Evolutionary conservation across 257 asterid genomes (phyloP), one percentile per base, ranked within the genome.

Genomic region (Cruciata laevipes): DNA sequence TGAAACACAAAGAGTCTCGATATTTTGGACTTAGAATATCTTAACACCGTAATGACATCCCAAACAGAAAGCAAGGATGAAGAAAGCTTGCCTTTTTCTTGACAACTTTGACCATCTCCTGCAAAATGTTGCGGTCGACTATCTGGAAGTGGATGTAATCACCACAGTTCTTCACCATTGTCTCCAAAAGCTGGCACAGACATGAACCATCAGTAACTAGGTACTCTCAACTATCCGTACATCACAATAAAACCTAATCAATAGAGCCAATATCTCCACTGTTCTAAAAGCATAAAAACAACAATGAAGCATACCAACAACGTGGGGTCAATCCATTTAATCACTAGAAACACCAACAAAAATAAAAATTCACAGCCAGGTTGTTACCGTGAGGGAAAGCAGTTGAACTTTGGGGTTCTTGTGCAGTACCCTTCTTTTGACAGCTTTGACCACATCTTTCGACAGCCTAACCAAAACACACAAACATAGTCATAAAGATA

Each of bases 141-240:
- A 94, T 86, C 81, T 87, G 99, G 63, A 89, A 87, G 82, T 94
- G 99, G 77, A 88, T 83, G 63, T 69, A 82, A 80, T 91, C 98
- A 24, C 96, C 98, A 75, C 99, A 90, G 86, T 94, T 94, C 89
- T 94, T 90, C 80, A 94, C 94, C 93, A 94, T 87, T 70, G 88
- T 88, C 87, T 94, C 98, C 78, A 90, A 85, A 77, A 94, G 96
- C 99, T 90, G 68, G 42, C 57, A 69, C 23, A 72, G 44, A 64
- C 58, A 31, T 60, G 3, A 31, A 10, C 71, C 66, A 72, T 63
- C 73, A 68, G 67, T 23, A 70, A 27, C 2, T 17, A 14, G 47
- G 49, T 8, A 7, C 5, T 18, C 12, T 25, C 24, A 37, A 53
- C 35, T 40, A 63, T 3, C 2, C 17, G 40, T 27, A 3, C 21